Evolutionary conservation across 2,329 filamentous ascomycete species (phyloP), one percentile per base, ranked within the genome.

Genomic region (Pyrenochaeta sp.): DNA sequence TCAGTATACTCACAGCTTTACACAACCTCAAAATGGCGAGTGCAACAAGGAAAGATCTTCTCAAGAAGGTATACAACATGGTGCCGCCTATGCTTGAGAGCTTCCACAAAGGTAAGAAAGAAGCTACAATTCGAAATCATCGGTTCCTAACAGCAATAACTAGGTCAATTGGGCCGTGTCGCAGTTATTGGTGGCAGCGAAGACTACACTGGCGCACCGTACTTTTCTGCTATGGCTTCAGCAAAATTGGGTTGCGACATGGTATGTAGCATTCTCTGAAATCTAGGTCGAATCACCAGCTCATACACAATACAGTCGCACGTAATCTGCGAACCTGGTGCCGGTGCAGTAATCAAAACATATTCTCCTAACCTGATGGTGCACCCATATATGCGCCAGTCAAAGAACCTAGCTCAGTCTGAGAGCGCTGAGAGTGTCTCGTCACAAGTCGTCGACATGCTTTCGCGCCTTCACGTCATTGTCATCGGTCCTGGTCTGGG

Each of bases 361-460:
- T 99, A 98, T 80, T 97, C 93, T 17, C 95, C 95, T 2, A 97
- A 98, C 75, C 83, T 99, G 23, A 99, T 99, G 94, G 95, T 99
- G 10, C 95, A 98, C 76, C 95, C 95, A 0, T 85, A 97, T 63
- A 94, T 99, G 87, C 90, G 92, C 27, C 91, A 95, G 76, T 85
- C 87, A 40, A 82, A 84, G 63, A 82, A 85, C 64, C 78, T 85
- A 47, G 74, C 78, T 20, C 75, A 80, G 43, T 77, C 81, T 47
- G 85, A 89, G 50, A 80, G 80, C 11, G 82, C 86, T 62, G 83
- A 89, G 1, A 81, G 80, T 48, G 83, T 97, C 42, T 86, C 90
- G 7, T 77, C 83, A 20, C 79, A 84, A 46, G 89, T 98, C 61
- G 84, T 93, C 56, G 85, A 84, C 54, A 90, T 98, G 86, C 85